A percentile compares a stretch with the other conserved stretches of the same genome.
Conservation (phyloP, 1,284 basidiomycete species). For the Sporisorium sorghi region DNA sequence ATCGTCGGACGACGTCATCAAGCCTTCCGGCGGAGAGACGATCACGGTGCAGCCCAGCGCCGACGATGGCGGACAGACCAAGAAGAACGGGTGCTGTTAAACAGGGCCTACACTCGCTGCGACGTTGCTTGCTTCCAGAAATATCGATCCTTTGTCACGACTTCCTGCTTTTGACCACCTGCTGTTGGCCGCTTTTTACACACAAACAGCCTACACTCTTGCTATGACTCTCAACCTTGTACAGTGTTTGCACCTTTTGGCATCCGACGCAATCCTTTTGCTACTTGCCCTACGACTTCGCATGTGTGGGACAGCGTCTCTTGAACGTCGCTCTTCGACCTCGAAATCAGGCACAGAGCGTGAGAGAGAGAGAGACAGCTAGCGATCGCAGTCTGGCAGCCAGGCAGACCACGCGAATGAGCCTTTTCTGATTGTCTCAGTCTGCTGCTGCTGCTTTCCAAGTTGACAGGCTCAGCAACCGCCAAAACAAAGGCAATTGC, state of each 20-base stretch:
- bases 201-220: slow-evolving; percentile 10
- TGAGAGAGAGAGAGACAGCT: not conserved
- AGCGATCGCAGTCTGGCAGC: not conserved
- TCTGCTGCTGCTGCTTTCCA: not conserved
- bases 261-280: slow-evolving; percentile 7
- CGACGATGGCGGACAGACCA: slow-evolving; percentile 66
- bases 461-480: not conserved
- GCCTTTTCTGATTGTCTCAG: not conserved
- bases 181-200: not conserved
- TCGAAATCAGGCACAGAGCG: not conserved
- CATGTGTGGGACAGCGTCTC: not conserved
- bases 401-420: not conserved
- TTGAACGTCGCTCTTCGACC: not conserved
- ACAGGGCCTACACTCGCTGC: not conserved
- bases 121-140: no score
- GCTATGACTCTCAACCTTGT: slow-evolving; percentile 9
- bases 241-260: slow-evolving; percentile 9
- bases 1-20: slow-evolving; percentile 69
- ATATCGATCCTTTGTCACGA: slow-evolving; percentile 13
- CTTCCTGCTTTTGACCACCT: not conserved
- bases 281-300: not conserved
- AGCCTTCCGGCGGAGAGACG: slow-evolving; percentile 68
- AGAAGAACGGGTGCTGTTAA: slow-evolving; percentile 69
- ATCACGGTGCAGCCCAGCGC: slow-evolving; percentile 69
- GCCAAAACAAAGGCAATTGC: slow-evolving; percentile 5